Evolutionary conservation across 805 yeast genomes (phyloP).

Genomic region (Kuraishia cidri): DNA sequence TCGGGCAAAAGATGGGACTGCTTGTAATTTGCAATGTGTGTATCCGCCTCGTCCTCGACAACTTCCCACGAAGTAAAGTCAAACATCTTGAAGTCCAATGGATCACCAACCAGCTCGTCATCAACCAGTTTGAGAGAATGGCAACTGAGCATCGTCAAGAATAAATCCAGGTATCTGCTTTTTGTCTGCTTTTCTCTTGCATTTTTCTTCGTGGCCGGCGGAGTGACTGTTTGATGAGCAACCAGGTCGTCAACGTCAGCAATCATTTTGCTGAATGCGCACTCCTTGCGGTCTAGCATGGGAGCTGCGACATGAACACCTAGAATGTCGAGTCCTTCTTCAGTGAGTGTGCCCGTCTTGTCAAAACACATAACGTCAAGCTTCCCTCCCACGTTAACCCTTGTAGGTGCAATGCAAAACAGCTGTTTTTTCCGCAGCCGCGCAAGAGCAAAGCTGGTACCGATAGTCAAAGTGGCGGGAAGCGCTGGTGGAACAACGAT

Average conservation of each 20-base stretch:
- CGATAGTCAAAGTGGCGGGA: conserved; percentile 95
- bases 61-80: conserved; percentile 76
- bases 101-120: conserved; percentile 83
- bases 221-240: conserved; percentile 12
- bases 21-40: conserved; percentile 12
- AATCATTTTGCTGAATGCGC: conserved; percentile 18
- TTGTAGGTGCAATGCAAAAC: conserved; percentile 88
- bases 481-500: conserved; percentile 98
- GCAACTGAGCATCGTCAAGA: conserved; percentile 60
- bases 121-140: conserved; percentile 82
- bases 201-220: neutral
- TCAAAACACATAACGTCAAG: conserved; percentile 88
- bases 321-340: conserved; percentile 88
- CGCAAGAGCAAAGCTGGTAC: conserved; percentile 84
- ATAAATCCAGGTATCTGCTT: conserved; percentile 15
- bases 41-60: conserved; percentile 52
- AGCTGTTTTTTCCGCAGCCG: conserved; percentile 62
- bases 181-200: conserved; percentile 10
- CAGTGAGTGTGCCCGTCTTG: conserved; percentile 96
- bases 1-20: conserved; percentile 26
- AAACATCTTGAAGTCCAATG: conserved; percentile 89
- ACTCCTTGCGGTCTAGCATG: conserved; percentile 15
- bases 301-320: conserved; percentile 32
- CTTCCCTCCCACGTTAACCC: conserved; percentile 95
- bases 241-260: conserved; percentile 29